Conservation (phyloP, 2,329 filamentous ascomycete species). For the Talaromyces sp. region DNA sequence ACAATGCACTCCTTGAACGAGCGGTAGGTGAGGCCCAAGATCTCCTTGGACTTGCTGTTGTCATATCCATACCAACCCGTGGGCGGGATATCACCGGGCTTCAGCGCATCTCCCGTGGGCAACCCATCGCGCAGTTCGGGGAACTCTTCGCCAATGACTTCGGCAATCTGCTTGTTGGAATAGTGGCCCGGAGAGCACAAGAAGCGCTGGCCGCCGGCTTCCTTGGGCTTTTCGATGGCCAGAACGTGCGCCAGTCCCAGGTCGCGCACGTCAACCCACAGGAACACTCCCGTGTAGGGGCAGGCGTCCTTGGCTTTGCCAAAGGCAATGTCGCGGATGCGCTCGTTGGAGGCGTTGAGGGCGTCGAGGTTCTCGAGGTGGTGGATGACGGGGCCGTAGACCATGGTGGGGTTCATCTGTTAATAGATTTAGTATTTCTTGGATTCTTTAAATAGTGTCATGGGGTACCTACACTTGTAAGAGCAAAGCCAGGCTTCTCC, state of each 20-base stretch:
- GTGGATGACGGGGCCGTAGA: constrained; percentile 57
- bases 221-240: constrained; percentile 31
- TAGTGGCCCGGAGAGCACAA: constrained; percentile 32
- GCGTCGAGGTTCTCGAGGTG: constrained; percentile 52
- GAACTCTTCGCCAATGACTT: constrained; percentile 30
- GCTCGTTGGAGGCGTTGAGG: constrained; percentile 66
- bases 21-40: constrained; percentile 37
- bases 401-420: constrained; percentile 53
- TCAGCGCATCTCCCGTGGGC: constrained; percentile 26
- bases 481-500: constrained; percentile 49
- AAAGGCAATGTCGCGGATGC: constrained; percentile 55
- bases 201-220: constrained; percentile 33
- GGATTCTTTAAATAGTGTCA: not conserved
- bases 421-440: too few relatives aligned
- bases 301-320: constrained; percentile 53
- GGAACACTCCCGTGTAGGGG: constrained; percentile 48
- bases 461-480: constrained; percentile 28
- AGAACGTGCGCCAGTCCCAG: constrained; percentile 36
- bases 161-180: constrained; percentile 31
- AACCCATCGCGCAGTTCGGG: constrained; percentile 29
- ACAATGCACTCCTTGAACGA: constrained; percentile 31
- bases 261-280: constrained; percentile 48
- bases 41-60: constrained; percentile 34
- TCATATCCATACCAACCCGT: constrained; percentile 30
- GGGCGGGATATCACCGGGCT: constrained; percentile 14